These are phyloP conservation scores for Cetradonia linearis DNA, from an alignment of 495 filamentous ascomycete genomes.

Conservation along the genomic window DNA sequence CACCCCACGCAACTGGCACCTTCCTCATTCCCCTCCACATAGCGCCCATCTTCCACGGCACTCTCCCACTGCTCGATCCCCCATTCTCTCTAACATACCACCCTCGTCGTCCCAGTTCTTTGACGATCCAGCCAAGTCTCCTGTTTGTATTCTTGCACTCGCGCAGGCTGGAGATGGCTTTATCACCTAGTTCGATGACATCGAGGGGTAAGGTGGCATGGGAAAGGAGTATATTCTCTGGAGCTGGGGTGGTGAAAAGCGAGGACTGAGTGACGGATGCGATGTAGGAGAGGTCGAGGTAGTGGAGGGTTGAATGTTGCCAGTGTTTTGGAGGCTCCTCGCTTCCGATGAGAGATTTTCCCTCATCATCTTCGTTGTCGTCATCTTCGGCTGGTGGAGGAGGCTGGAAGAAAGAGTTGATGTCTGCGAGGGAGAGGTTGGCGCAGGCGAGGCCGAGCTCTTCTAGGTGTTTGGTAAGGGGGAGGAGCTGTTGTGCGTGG, in stretches of 20 bases:
- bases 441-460: conserved; percentile 64
- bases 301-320: conserved; percentile 58
- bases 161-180: conserved; percentile 52
- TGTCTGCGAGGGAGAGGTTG: conserved; percentile 51
- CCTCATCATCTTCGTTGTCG: conserved; percentile 28
- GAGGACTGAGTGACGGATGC: conserved; percentile 49
- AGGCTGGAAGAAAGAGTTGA: conserved; percentile 45
- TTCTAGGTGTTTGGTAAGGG: conserved; percentile 69
- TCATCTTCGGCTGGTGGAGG: conserved; percentile 23
- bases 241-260: conserved; percentile 46
- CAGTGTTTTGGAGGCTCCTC: conserved; percentile 30
- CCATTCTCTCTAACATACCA: conserved; percentile 54
- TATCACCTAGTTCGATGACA: conserved; percentile 69
- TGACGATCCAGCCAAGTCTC: conserved; percentile 54
- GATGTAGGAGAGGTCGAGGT: conserved; percentile 59
- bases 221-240: conserved; percentile 49
- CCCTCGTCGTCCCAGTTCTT: conserved; percentile 57
- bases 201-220: conserved; percentile 58
- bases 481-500: conserved; percentile 55
- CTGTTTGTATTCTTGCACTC: conserved; percentile 43
- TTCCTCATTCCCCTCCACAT: conserved; percentile 82
- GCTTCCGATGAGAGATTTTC: conserved; percentile 17
- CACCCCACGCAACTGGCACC: conserved; percentile 63
- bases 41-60: conserved; percentile 84
- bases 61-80: conserved; percentile 38